Evolutionary conservation across 495 filamentous ascomycete species (phyloP).

Genomic region (Aspergillus sclerotiicarbonarius): DNA sequence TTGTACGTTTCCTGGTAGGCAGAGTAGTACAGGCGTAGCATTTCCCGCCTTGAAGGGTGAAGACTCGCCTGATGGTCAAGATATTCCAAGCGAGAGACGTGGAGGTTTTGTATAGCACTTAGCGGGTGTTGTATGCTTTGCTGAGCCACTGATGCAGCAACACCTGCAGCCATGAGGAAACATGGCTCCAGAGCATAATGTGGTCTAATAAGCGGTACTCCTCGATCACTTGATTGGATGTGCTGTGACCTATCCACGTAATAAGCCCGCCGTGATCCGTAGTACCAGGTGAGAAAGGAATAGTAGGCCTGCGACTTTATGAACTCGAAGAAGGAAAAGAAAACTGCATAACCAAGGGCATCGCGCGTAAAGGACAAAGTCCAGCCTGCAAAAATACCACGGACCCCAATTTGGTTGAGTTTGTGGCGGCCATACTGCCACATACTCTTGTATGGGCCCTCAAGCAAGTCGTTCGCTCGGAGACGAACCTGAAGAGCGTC

Average conservation of each 20-base stretch:
- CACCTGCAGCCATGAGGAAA: constrained; percentile 75
- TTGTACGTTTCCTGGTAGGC: constrained; percentile 76
- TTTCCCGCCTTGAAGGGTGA: constrained; percentile 40
- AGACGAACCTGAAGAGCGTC: constrained; percentile 84
- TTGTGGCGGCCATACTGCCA: constrained; percentile 77
- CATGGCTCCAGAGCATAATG: constrained; percentile 83
- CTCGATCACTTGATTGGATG: constrained; percentile 27
- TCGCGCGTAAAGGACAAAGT: constrained; percentile 76
- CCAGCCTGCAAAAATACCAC: constrained; percentile 83
- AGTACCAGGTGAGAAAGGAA: constrained; percentile 73
- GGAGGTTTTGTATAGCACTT: constrained; percentile 68
- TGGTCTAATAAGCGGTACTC: constrained; percentile 64
- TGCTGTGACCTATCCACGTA: constrained; percentile 29
- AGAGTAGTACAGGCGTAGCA: constrained; percentile 65
- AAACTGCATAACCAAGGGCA: constrained; percentile 74
- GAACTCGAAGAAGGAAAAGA: constrained; percentile 85
- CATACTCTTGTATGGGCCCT: constrained; percentile 71
- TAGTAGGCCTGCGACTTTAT: constrained; percentile 86
- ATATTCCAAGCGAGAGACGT: constrained; percentile 75
- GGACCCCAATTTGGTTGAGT: constrained; percentile 70
- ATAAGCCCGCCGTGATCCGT: constrained; percentile 52
- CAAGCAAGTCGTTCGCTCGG: constrained; percentile 64
- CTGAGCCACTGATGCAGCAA: constrained; percentile 72
- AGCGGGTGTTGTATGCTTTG: constrained; percentile 79
- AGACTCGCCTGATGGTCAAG: constrained; percentile 65